A percentile compares a stretch with the other conserved stretches of the same genome.
Conservation (phyloP, 257 asterid genomes). For the Gardenia jasminoides region DNA sequence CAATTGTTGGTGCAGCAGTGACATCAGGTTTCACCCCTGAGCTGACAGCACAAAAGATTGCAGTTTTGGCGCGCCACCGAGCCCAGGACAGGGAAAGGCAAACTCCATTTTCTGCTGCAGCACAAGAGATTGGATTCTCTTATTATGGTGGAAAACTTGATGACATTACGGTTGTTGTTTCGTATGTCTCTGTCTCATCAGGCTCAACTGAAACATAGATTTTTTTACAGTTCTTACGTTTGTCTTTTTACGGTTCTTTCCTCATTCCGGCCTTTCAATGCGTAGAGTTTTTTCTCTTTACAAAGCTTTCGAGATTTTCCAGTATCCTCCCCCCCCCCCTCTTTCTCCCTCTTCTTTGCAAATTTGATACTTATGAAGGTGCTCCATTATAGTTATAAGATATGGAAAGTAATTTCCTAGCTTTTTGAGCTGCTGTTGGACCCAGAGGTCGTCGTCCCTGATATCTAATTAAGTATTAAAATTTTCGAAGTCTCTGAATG, state of each 20-base stretch:
- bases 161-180: slow-evolving; percentile 73
- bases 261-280: neutral
- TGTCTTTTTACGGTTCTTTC: neutral
- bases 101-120: slow-evolving; percentile 71
- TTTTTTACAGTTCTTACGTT: neutral
- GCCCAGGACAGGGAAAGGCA: slow-evolving; percentile 51
- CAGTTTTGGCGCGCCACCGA: slow-evolving; percentile 55
- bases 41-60: slow-evolving; percentile 59
- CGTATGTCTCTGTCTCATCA: slow-evolving; percentile 36
- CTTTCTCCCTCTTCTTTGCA: no score
- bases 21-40: slow-evolving; percentile 52
- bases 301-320: neutral
- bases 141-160: slow-evolving; percentile 81
- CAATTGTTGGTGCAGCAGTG: slow-evolving; percentile 52
- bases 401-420: neutral
- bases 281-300: neutral
- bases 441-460: neutral
- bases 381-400: neutral
- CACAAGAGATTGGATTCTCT: slow-evolving; percentile 64
- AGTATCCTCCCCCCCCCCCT: neutral
- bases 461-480: neutral
- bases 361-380: neutral
- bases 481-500: neutral
- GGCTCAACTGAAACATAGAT: slow-evolving; percentile 1
- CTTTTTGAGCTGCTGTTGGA: neutral